A percentile compares a stretch with the other conserved stretches of the same genome.
Conservation (phyloP, 148 eudicot genomes). For the Vaccinium macrocarpon region DNA sequence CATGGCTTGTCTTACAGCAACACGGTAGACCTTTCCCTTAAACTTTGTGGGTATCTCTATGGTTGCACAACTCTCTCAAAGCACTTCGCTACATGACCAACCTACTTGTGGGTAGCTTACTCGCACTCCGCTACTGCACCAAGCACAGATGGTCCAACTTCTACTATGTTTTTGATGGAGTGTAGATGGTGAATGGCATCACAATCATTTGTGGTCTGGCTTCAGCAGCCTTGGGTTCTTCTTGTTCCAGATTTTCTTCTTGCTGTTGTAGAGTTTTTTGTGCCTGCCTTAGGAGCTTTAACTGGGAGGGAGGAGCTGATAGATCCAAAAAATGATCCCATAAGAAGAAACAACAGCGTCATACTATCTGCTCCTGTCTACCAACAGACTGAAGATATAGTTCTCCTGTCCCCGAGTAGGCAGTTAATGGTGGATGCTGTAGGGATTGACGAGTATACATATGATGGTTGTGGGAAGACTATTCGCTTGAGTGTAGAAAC, state of each 20-base stretch:
- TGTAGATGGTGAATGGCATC: slow-evolving; percentile 80
- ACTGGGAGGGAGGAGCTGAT: slow-evolving; percentile 93
- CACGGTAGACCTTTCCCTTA: neutral
- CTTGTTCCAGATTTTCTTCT: slow-evolving; percentile 97
- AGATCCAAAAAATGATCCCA: slow-evolving; percentile 94
- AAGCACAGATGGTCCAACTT: slow-evolving; percentile 52
- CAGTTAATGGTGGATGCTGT: slow-evolving; percentile 72
- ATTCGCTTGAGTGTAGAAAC: slow-evolving; percentile 52
- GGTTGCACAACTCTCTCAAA: neutral
- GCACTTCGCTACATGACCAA: neutral
- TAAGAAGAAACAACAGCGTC: slow-evolving; percentile 51
- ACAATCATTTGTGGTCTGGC: slow-evolving; percentile 75
- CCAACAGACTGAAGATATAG: slow-evolving; percentile 69
- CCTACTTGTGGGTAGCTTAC: too few relatives aligned
- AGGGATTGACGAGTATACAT: slow-evolving; percentile 70
- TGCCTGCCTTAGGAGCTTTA: slow-evolving; percentile 80
- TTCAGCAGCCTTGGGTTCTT: slow-evolving; percentile 88
- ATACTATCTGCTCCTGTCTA: slow-evolving; percentile 57
- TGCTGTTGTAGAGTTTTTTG: slow-evolving; percentile 82
- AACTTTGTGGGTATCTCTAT: neutral
- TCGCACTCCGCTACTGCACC: too few relatives aligned
- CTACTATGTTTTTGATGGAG: slow-evolving; percentile 92
- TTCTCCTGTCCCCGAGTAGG: slow-evolving; percentile 58
- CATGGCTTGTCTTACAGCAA: neutral
- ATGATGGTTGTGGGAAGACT: slow-evolving; percentile 92